phyloP scores from a whole-genome alignment of 2,329 filamentous ascomycete species.

The Neodidymelliopsis sp. region DNA sequence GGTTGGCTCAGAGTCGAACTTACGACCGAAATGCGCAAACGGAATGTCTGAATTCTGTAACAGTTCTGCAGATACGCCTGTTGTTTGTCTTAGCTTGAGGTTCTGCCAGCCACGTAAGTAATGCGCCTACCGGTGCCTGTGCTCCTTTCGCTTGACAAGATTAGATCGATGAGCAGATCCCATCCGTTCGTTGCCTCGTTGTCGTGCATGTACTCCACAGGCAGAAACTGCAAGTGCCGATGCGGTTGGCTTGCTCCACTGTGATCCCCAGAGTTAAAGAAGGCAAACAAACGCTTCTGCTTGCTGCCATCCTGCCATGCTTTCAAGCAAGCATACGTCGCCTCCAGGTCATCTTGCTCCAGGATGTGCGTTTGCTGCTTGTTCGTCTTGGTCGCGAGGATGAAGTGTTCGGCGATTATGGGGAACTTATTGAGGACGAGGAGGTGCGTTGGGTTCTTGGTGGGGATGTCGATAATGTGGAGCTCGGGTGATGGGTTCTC shows the following conservation, averaged over 20 bases:
- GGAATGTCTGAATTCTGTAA: conserved; percentile 50
- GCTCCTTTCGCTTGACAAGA: conserved; percentile 31
- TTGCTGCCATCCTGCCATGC: conserved; percentile 56
- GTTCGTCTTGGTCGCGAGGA: conserved; percentile 70
- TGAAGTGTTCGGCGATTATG: conserved; percentile 74
- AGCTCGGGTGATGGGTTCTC: conserved; percentile 63
- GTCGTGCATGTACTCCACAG: conserved; percentile 68
- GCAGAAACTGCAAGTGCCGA: conserved; percentile 75
- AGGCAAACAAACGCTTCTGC: conserved; percentile 63
- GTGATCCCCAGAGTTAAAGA: conserved; percentile 74
- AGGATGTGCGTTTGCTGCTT: conserved; percentile 71
- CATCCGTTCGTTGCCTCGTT: conserved; percentile 50
- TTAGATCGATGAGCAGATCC: conserved; percentile 58
- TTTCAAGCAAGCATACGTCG: conserved; percentile 67
- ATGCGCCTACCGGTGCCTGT: conserved; percentile 7
- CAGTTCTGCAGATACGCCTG: conserved; percentile 9
- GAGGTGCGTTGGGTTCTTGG: conserved; percentile 59
- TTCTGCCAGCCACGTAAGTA: not conserved
- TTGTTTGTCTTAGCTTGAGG: conserved; percentile 12
- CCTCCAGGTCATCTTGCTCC: conserved; percentile 66
- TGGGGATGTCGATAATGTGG: conserved; percentile 62
- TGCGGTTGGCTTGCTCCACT: conserved; percentile 77
- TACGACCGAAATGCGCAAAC: conserved; percentile 58
- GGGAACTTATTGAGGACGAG: conserved; percentile 80
- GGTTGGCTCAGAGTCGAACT: conserved; percentile 52